Conservation (phyloP, 2,329 filamentous ascomycete species). For the Diplodia scrobiculata region DNA sequence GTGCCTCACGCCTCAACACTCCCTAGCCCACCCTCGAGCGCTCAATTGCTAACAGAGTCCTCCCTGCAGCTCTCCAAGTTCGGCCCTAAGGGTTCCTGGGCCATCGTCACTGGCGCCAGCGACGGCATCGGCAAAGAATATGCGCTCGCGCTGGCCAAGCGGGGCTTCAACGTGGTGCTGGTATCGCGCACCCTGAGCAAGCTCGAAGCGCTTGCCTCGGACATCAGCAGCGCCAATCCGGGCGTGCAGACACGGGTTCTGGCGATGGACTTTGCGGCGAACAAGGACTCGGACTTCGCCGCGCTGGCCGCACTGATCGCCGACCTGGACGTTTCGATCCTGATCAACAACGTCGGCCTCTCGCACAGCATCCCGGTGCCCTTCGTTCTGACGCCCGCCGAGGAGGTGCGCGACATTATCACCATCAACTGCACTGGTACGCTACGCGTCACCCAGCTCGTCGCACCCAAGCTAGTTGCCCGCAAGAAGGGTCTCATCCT, state of each 20-base stretch:
- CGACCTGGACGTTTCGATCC: slow-evolving; percentile 77
- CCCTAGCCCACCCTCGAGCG: background rate
- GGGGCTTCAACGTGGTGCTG: slow-evolving; percentile 92
- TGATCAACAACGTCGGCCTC: slow-evolving; percentile 96
- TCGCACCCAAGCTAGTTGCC: slow-evolving; percentile 80
- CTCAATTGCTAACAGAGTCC: background rate
- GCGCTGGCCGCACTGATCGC: slow-evolving; percentile 68
- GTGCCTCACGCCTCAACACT: slow-evolving; percentile 32
- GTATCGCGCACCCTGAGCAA: slow-evolving; percentile 95
- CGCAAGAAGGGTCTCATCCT: slow-evolving; percentile 86
- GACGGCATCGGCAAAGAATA: slow-evolving; percentile 98
- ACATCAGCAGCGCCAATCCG: slow-evolving; percentile 71
- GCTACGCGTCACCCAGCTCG: slow-evolving; percentile 79
- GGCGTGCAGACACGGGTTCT: slow-evolving; percentile 73
- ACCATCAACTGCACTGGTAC: slow-evolving; percentile 94
- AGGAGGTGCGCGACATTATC: slow-evolving; percentile 87
- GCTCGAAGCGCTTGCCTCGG: slow-evolving; percentile 72
- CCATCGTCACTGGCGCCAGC: slow-evolving; percentile 89
- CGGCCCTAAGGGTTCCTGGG: slow-evolving; percentile 90
- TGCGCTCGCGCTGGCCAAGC: slow-evolving; percentile 81
- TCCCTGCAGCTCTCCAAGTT: slow-evolving; percentile 76
- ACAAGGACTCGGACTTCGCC: slow-evolving; percentile 78
- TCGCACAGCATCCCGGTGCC: slow-evolving; percentile 91
- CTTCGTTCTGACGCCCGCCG: slow-evolving; percentile 75
- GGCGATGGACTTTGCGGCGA: slow-evolving; percentile 87